These are phyloP conservation scores for Solanum chilense DNA, from an alignment of 257 asterid genomes.

Conservation along the genomic window DNA sequence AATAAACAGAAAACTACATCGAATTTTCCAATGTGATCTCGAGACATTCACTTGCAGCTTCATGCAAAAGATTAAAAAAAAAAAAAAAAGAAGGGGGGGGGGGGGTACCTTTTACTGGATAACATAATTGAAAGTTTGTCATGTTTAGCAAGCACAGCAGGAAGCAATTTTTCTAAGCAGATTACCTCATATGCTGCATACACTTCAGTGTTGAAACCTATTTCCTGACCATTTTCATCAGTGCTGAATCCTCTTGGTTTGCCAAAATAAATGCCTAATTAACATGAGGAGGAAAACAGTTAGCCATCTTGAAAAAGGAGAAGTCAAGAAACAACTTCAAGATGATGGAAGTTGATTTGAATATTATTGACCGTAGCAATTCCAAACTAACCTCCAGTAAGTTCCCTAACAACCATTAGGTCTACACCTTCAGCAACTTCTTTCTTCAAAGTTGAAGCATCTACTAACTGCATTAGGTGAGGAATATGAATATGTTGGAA, in stretches of 20 bases:
- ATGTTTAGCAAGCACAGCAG: not conserved
- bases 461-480: constrained; percentile 56
- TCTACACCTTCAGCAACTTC: constrained; percentile 99
- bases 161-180: not conserved
- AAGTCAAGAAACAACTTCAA: not conserved
- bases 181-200: constrained; percentile 78
- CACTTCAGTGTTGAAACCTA: constrained; percentile 92
- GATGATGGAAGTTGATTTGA: not conserved
- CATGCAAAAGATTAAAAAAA: not conserved
- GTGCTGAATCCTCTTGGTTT: constrained; percentile 85
- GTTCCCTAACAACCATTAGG: constrained; percentile 96
- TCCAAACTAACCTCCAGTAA: constrained; percentile 79
- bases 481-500: not conserved
- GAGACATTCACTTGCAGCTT: not conserved
- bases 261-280: constrained; percentile 88
- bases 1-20: not conserved
- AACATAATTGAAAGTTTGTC: not conserved
- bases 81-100: accelerated
- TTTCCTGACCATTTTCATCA: constrained; percentile 73
- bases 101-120: not conserved
- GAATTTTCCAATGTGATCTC: not conserved
- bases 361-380: not conserved
- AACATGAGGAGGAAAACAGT: not conserved
- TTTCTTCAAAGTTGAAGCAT: constrained; percentile 89
- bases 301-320: not conserved